Base-by-base conservation (phyloP, 75 land plant genomes). In the Sequoia sempervirens region DNA sequence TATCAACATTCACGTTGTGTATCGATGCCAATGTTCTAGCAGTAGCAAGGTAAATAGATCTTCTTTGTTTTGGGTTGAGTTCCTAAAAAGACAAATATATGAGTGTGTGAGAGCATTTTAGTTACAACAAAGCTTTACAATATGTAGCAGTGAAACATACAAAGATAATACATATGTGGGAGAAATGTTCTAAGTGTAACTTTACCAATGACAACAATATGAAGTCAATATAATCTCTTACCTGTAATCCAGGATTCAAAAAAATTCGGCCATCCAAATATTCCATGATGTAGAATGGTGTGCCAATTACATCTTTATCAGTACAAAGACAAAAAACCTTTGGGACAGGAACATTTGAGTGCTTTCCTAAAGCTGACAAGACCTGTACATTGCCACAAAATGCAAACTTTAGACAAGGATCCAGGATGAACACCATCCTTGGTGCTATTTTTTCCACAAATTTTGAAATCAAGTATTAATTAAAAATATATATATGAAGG, bases 231-330 rank as follows among this genome's bases (percentile, higher is more conserved):
- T 41, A 80, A 26, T 70, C 15, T 83, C 53, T 83, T 90, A 97
- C 99, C 54, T 87, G 90, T 37, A 97, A 87, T 68, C 85, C 90
- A 53, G 92, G 95, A 80, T 94, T 91, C 47, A 91, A 15, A 84
- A 91, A 97, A 54, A 97, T 89, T 17, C 96, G 96, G 28, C 99
- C 99, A 58, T 97, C 91, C 87, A 97, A 79, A 81, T 89, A 96
- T 84, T 97, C 99, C 99, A 97, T 97, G 72, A 97, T 93, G 84
- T 97, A 97, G 88, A 97, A 97, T 2, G 98, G 83, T 56, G 99
- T 97, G 79, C 99, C 99, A 83, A 97, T 96, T 15, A 96, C 91
- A 85, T 84, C 88, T n/a, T 92, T n/a, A 87, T 97, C 98, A 79
- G 85, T 91, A 84, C 99, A 96, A 75, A 97, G 81, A 83, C 95